These are phyloP conservation scores for Colletotrichum theobromicola DNA, from an alignment of 2,329 filamentous ascomycete genomes.

Conservation along the genomic window DNA sequence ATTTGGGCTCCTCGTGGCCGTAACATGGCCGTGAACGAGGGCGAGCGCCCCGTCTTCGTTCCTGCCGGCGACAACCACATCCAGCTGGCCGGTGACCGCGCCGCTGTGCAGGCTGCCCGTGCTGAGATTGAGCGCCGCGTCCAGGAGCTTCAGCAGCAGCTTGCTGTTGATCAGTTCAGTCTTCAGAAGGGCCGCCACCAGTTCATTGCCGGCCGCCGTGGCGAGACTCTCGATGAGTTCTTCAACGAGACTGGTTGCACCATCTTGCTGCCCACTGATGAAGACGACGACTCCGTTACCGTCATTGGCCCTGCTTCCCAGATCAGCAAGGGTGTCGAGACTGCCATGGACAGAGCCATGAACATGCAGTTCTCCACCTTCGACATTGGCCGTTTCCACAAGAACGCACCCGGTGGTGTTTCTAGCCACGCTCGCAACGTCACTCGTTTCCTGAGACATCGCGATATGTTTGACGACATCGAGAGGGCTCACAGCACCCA, in stretches of 20 bases:
- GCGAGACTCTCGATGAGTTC: slow-evolving; percentile 83
- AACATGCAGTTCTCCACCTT: slow-evolving; percentile 85
- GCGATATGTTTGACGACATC: slow-evolving; percentile 80
- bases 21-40: slow-evolving; percentile 33
- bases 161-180: slow-evolving; percentile 78
- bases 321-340: slow-evolving; percentile 78
- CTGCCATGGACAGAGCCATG: slow-evolving; percentile 86
- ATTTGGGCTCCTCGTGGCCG: slow-evolving; percentile 60
- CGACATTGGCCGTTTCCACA: slow-evolving; percentile 82
- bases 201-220: slow-evolving; percentile 89
- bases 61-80: slow-evolving; percentile 82
- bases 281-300: slow-evolving; percentile 83
- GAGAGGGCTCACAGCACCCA: slow-evolving; percentile 83
- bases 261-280: slow-evolving; percentile 78
- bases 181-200: slow-evolving; percentile 90
- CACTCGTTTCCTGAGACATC: slow-evolving; percentile 85
- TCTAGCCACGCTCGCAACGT: slow-evolving; percentile 83
- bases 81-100: slow-evolving; percentile 83
- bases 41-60: slow-evolving; percentile 71
- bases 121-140: slow-evolving; percentile 82
- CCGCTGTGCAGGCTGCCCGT: slow-evolving; percentile 79
- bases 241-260: slow-evolving; percentile 89
- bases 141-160: slow-evolving; percentile 74
- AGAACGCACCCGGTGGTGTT: slow-evolving; percentile 73
- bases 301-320: slow-evolving; percentile 80